Percentiles rank a stretch among this genome's conserved stretches.
These are phyloP conservation scores for Phytophthora melonis DNA, from an alignment of 352 stramenopile genomes.

Conservation along the genomic window DNA sequence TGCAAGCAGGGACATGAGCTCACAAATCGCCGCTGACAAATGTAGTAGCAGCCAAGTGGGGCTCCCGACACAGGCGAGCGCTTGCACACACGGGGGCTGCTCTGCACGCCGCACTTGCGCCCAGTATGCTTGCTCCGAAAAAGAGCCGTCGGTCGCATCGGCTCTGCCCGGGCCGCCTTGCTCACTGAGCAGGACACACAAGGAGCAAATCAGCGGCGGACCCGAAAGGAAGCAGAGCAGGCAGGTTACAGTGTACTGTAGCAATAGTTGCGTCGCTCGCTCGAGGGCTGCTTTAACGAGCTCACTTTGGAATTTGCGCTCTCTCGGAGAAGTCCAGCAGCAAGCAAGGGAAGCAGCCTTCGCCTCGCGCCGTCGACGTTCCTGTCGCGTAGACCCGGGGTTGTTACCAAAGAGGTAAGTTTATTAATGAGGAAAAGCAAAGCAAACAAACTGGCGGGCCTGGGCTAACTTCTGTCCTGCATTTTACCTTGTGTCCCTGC, in stretches of 20 bases:
- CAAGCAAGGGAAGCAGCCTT: constrained; percentile 1
- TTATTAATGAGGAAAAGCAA: no score
- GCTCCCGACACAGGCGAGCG: constrained; percentile 10
- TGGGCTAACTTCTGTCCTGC: no score
- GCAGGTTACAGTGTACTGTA: no score
- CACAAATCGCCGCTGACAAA: constrained; percentile 13
- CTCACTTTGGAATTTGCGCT: constrained; percentile 43
- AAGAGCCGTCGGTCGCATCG: constrained; percentile 25
- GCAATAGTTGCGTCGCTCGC: neutral
- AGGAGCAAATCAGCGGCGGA: constrained; percentile 29
- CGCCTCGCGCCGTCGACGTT: constrained; percentile 1
- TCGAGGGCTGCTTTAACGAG: constrained; percentile 26
- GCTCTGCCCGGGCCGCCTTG: constrained; percentile 25
- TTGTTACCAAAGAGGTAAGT: no score
- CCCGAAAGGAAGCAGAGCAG: neutral
- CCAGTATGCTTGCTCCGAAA: constrained; percentile 25
- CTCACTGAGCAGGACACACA: constrained; percentile 21
- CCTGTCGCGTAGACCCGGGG: no score
- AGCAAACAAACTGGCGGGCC: no score
- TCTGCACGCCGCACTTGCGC: constrained; percentile 21
- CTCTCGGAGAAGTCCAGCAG: constrained; percentile 25
- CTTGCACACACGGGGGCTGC: constrained; percentile 11
- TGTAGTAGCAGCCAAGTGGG: constrained; percentile 22
- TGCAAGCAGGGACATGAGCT: constrained; percentile 43
- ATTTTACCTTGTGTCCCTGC: no score